Evolutionary conservation across 2,329 filamentous ascomycete genomes (phyloP).

Genomic region (Camillea tinctor): DNA sequence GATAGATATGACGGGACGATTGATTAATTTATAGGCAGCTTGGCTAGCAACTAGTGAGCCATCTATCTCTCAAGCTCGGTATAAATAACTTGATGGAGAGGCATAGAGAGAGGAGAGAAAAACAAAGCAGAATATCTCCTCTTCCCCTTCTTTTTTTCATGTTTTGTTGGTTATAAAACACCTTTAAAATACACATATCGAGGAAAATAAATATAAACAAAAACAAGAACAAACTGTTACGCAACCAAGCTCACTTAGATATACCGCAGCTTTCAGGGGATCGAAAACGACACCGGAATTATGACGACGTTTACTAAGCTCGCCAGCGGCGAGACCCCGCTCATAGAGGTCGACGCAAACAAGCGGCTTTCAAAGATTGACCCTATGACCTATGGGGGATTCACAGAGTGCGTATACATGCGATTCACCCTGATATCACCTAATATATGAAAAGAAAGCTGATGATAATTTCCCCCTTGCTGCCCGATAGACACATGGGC

Average conservation of each 20-base stretch:
- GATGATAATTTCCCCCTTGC: background rate
- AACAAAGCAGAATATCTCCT: no score
- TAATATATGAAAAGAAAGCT: slow-evolving; percentile 1
- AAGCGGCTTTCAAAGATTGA: slow-evolving; percentile 72
- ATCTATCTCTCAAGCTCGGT: no score
- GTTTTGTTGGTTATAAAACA: no score
- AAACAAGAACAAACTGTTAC: background rate
- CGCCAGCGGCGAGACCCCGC: slow-evolving; percentile 56
- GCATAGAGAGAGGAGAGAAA: no score
- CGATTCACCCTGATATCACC: no score
- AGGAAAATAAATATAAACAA: slow-evolving; percentile 2
- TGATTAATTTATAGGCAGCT: no score
- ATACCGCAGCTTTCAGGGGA: background rate
- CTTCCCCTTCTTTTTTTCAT: no score
- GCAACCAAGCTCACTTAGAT: no score
- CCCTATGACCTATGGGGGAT: slow-evolving; percentile 79
- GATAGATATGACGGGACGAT: no score
- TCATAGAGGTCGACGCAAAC: slow-evolving; percentile 63
- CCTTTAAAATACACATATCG: no score
- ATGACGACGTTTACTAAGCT: slow-evolving; percentile 77
- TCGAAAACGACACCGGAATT: background rate
- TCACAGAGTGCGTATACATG: slow-evolving; percentile 65
- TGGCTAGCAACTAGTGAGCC: no score
- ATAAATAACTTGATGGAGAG: no score
- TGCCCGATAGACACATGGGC: slow-evolving; percentile 69